phyloP scores from a whole-genome alignment of 2,329 filamentous ascomycete genomes.

The Microdochium trichocladiopsis region DNA sequence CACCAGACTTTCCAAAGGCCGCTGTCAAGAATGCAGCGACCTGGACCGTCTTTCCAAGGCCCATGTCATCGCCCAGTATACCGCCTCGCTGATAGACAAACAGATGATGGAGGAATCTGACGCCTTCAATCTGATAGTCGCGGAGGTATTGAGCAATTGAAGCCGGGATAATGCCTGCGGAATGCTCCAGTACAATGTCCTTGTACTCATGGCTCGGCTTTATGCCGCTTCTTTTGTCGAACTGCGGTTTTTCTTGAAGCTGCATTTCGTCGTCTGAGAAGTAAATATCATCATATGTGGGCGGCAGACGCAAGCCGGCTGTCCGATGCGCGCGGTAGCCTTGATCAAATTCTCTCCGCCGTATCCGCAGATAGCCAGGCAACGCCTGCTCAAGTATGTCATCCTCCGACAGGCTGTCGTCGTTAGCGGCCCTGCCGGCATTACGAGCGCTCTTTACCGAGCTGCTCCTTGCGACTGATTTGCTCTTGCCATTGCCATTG shows the following conservation, averaged over 20 bases:
- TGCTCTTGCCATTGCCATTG: slow-evolving; percentile 1
- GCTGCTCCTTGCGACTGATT: slow-evolving; percentile 3
- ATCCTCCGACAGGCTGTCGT: slow-evolving; percentile 27
- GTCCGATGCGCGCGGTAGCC: slow-evolving; percentile 52
- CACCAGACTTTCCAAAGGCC: slow-evolving; percentile 90
- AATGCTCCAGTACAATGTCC: slow-evolving; percentile 69
- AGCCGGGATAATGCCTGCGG: slow-evolving; percentile 76
- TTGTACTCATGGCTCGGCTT: slow-evolving; percentile 64
- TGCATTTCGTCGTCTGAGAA: slow-evolving; percentile 68
- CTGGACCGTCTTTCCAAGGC: slow-evolving; percentile 92
- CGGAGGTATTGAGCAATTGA: slow-evolving; percentile 87
- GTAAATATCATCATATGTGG: slow-evolving; percentile 65
- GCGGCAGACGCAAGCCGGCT: slow-evolving; percentile 68
- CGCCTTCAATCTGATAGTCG: slow-evolving; percentile 84
- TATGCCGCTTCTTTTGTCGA: slow-evolving; percentile 45
- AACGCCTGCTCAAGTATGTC: slow-evolving; percentile 47
- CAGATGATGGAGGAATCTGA: slow-evolving; percentile 75
- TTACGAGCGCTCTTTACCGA: slow-evolving; percentile 5
- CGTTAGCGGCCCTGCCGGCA: slow-evolving; percentile 8
- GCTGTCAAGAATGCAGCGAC: slow-evolving; percentile 87
- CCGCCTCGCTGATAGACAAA: slow-evolving; percentile 90
- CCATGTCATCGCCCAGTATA: slow-evolving; percentile 95
- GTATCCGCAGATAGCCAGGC: slow-evolving; percentile 64
- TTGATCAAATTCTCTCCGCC: slow-evolving; percentile 64
- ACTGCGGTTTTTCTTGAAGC: slow-evolving; percentile 62